Evolutionary conservation across 768 basidiomycete species (phyloP).

Genomic region (Phlegmacium glaucopus): DNA sequence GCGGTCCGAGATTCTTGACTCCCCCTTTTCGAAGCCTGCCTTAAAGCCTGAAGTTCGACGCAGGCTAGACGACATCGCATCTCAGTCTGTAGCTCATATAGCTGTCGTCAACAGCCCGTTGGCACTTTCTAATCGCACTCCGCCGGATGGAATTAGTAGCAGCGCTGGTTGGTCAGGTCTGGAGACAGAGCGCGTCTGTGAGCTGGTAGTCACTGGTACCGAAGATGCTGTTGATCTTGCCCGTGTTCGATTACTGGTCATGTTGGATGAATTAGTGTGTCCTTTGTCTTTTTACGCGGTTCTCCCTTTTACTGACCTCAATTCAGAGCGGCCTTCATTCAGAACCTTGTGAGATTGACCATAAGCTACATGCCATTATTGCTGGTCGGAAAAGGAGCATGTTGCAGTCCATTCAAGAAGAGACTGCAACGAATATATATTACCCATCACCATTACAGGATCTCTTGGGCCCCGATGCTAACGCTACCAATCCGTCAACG

Average conservation of each 20-base stretch:
- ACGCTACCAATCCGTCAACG: slow-evolving; percentile 35
- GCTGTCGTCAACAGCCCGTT: slow-evolving; percentile 88
- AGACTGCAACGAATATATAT: slow-evolving; percentile 97
- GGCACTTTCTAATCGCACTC: slow-evolving; percentile 68
- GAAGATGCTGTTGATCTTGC: slow-evolving; percentile 91
- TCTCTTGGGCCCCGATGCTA: slow-evolving; percentile 67
- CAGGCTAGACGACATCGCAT: slow-evolving; percentile 91
- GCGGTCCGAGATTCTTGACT: slow-evolving; percentile 90
- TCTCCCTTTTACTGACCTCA: slow-evolving; percentile 16
- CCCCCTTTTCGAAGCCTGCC: slow-evolving; percentile 69
- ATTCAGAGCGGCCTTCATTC: slow-evolving; percentile 84
- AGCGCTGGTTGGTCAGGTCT: slow-evolving; percentile 85
- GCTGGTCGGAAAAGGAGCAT: slow-evolving; percentile 85
- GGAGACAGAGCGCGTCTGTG: slow-evolving; percentile 92
- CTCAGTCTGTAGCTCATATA: slow-evolving; percentile 89
- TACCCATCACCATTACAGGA: slow-evolving; percentile 88
- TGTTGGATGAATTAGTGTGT: slow-evolving; percentile 92
- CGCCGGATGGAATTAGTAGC: slow-evolving; percentile 73
- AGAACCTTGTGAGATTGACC: slow-evolving; percentile 91
- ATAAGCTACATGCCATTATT: slow-evolving; percentile 88
- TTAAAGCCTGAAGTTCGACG: slow-evolving; percentile 81
- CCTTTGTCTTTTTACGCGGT: neutral
- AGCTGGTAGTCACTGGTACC: slow-evolving; percentile 85
- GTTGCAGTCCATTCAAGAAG: slow-evolving; percentile 92
- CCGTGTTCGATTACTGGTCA: slow-evolving; percentile 84